phyloP scores from a whole-genome alignment of 2,329 filamentous ascomycete genomes.

The Fusarium sp. region DNA sequence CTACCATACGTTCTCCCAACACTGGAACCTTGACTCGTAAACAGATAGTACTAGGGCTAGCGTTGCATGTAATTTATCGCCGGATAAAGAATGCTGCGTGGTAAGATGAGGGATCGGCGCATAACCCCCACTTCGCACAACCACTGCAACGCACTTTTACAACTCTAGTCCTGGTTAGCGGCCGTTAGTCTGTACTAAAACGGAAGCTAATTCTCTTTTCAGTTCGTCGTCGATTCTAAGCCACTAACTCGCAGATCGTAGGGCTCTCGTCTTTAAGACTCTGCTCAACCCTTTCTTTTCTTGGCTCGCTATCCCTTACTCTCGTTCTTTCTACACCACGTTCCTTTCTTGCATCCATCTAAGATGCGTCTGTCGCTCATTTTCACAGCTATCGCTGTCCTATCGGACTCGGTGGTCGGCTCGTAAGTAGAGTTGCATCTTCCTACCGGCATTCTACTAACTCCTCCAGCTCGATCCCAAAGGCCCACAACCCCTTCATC shows the following conservation, averaged over 20 bases:
- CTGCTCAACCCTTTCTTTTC: neutral
- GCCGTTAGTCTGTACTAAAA: neutral
- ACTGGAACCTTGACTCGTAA: neutral
- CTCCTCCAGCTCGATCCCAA: neutral
- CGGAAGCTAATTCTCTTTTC: neutral
- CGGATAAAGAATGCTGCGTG: neutral
- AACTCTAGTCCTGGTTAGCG: neutral
- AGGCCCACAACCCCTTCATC: conserved; percentile 22
- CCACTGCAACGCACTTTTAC: neutral
- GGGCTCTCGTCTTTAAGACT: neutral
- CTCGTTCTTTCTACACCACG: neutral
- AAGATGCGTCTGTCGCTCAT: neutral
- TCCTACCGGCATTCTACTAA: neutral
- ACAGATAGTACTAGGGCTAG: neutral
- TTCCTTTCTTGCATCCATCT: neutral
- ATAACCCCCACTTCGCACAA: neutral
- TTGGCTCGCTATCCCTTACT: neutral
- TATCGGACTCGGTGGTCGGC: neutral
- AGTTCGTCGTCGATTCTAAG: neutral
- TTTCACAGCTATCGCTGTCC: neutral
- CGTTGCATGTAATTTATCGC: neutral
- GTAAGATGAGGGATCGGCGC: neutral
- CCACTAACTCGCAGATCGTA: neutral
- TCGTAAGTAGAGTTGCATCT: neutral
- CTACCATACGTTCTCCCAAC: neutral